These are phyloP conservation scores for Ascochyta viciae-villosae DNA, from an alignment of 2,329 filamentous ascomycete species.

Conservation along the genomic window DNA sequence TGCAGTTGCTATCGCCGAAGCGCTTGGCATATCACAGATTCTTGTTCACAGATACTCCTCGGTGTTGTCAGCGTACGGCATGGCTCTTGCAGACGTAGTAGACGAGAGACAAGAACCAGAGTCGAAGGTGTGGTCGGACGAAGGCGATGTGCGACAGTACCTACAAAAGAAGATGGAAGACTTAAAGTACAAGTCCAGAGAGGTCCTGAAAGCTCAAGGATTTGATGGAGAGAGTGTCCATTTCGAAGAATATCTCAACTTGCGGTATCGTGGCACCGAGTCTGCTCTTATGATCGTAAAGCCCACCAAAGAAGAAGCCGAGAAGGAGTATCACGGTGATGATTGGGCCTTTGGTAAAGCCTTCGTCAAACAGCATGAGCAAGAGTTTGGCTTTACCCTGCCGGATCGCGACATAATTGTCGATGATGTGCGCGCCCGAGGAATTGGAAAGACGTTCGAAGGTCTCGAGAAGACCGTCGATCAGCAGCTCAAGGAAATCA, in stretches of 20 bases:
- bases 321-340: constrained; percentile 66
- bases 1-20: constrained; percentile 87
- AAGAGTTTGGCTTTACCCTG: constrained; percentile 92
- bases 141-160: constrained; percentile 64
- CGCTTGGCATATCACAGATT: constrained; percentile 83
- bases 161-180: constrained; percentile 78
- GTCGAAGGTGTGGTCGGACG: constrained; percentile 66
- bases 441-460: constrained; percentile 87
- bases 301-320: constrained; percentile 68
- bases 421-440: constrained; percentile 86
- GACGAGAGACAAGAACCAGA: constrained; percentile 86
- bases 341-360: constrained; percentile 84
- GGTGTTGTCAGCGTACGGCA: constrained; percentile 88
- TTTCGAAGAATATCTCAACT: constrained; percentile 93
- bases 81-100: constrained; percentile 91
- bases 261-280: constrained; percentile 90
- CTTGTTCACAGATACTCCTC: constrained; percentile 88
- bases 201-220: constrained; percentile 75
- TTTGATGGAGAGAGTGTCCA: constrained; percentile 77
- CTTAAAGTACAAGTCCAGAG: constrained; percentile 76
- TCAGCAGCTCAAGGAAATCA: constrained; percentile 76
- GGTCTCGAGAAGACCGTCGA: constrained; percentile 83
- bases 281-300: constrained; percentile 89
- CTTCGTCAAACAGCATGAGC: constrained; percentile 85
- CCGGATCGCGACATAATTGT: constrained; percentile 86